phyloP scores from a whole-genome alignment of 306 rosid genomes.

The Begonia masoniana region DNA sequence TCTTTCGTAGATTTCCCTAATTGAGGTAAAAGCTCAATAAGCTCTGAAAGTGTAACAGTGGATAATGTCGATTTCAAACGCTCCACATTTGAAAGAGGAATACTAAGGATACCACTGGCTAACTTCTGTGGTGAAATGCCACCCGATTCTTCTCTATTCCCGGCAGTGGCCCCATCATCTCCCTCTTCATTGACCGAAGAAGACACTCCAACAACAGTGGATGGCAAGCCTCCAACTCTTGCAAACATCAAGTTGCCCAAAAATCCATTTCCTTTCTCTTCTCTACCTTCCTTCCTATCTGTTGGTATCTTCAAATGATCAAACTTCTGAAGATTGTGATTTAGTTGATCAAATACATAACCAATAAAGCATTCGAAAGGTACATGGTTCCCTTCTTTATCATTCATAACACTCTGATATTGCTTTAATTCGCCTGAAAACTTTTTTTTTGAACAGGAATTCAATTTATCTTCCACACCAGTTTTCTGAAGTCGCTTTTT shows the following conservation, averaged over 20 bases:
- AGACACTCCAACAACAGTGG: constrained; percentile 47
- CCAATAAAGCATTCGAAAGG: constrained; percentile 65
- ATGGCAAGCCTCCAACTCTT: constrained; percentile 78
- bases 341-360: constrained; percentile 57
- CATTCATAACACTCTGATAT: constrained; percentile 18
- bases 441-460: constrained; percentile 37
- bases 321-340: constrained; percentile 50
- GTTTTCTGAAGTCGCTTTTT: constrained; percentile 56
- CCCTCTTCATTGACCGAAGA: constrained; percentile 50
- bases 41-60: constrained; percentile 74
- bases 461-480: constrained; percentile 33
- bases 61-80: constrained; percentile 87
- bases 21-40: constrained; percentile 83
- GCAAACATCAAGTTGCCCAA: constrained; percentile 88
- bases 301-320: constrained; percentile 47
- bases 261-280: constrained; percentile 59
- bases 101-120: constrained; percentile 66
- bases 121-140: constrained; percentile 72
- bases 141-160: constrained; percentile 40
- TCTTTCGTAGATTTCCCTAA: constrained; percentile 68
- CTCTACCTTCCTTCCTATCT: constrained; percentile 53
- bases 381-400: constrained; percentile 41
- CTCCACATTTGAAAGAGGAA: constrained; percentile 94
- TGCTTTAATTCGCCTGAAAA: constrained; percentile 43
- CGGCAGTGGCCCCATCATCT: constrained; percentile 30